Evolutionary conservation across 768 basidiomycete species (phyloP).

Genomic region (Lactarius quietus): DNA sequence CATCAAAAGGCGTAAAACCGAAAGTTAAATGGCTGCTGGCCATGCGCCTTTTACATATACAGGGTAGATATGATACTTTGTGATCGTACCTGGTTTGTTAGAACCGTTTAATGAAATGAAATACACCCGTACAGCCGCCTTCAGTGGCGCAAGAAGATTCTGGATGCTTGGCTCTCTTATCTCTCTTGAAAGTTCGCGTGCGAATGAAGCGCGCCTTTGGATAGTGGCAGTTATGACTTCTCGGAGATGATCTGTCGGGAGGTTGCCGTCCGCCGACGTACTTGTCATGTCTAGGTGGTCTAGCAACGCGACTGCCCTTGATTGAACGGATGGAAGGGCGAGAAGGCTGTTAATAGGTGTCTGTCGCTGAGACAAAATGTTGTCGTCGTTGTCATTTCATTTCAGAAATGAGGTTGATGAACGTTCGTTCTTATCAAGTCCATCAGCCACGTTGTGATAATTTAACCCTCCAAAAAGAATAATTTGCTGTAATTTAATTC

Average conservation of each 20-base stretch:
- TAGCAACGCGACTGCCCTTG: slow-evolving; percentile 15
- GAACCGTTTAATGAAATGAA: background rate
- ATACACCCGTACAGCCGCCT: background rate
- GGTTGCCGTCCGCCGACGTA: slow-evolving; percentile 5
- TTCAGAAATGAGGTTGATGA: slow-evolving; percentile 1
- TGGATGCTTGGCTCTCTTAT: background rate
- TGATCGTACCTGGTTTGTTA: slow-evolving; percentile 7
- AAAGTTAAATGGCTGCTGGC: background rate
- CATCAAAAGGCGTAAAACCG: background rate
- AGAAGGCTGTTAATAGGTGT: slow-evolving; percentile 14
- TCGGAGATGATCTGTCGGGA: background rate
- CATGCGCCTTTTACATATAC: background rate
- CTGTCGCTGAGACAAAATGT: background rate
- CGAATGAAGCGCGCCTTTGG: background rate
- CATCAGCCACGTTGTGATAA: background rate
- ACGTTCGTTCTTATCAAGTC: slow-evolving; percentile 1
- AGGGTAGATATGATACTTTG: background rate
- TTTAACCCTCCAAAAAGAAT: background rate
- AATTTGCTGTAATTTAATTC: slow-evolving; percentile 10
- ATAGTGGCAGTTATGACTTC: background rate
- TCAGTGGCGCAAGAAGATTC: slow-evolving; percentile 1
- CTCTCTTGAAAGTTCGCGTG: background rate
- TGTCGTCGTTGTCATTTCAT: background rate
- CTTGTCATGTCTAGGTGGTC: background rate
- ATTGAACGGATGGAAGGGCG: slow-evolving; percentile 9